A percentile compares a stretch with the other conserved stretches of the same genome.
These are phyloP conservation scores for Pichia thaimueangensis DNA, from an alignment of 805 yeast genomes.

Conservation along the genomic window DNA sequence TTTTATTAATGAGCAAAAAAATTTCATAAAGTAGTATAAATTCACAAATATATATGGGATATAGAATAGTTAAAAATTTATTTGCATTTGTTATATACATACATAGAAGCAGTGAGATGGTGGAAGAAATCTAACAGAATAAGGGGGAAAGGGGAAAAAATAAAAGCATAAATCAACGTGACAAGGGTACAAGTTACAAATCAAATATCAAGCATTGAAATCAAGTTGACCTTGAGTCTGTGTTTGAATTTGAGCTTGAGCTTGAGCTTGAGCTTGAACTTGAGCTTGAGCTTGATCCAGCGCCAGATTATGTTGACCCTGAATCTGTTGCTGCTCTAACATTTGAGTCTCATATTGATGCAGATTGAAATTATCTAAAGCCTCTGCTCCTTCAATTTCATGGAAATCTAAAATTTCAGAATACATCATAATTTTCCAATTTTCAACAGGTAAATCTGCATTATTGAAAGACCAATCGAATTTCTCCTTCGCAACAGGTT, in stretches of 20 bases:
- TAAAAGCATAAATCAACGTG: no score
- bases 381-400: slow-evolving; percentile 56
- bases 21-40: no score
- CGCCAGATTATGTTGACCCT: slow-evolving; percentile 13
- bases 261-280: slow-evolving; percentile 6
- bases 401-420: slow-evolving; percentile 95
- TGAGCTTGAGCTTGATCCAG: slow-evolving; percentile 9
- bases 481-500: slow-evolving; percentile 86
- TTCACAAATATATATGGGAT: no score
- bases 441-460: slow-evolving; percentile 94
- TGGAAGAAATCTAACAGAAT: no score
- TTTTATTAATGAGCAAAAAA: no score
- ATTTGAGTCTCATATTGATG: slow-evolving; percentile 19
- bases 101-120: no score
- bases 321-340: slow-evolving; percentile 22
- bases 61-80: no score
- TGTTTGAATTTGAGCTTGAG: background rate
- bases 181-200: no score
- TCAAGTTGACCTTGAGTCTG: slow-evolving; percentile 6
- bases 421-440: slow-evolving; percentile 99
- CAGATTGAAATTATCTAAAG: slow-evolving; percentile 16
- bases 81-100: no score
- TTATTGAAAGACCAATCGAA: slow-evolving; percentile 99
- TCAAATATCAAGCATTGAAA: no score
- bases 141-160: no score